These are phyloP conservation scores for Suillus fuscotomentosus DNA, from an alignment of 768 basidiomycete species.

Conservation along the genomic window DNA sequence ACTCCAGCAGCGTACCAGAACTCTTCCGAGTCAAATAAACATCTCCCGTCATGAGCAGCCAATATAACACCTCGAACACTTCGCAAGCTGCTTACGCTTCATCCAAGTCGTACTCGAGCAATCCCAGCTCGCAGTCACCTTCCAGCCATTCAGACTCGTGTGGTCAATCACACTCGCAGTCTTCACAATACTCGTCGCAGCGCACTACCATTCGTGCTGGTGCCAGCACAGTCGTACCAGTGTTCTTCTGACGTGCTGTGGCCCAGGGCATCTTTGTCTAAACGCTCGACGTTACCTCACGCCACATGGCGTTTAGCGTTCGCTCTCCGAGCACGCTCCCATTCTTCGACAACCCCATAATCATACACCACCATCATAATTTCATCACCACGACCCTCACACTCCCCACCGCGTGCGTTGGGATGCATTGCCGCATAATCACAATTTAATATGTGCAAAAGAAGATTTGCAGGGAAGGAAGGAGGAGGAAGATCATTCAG, in stretches of 20 bases:
- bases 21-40: conserved; percentile 1
- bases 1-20: not conserved
- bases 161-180: conserved; percentile 23
- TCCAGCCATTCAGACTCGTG: conserved; percentile 18
- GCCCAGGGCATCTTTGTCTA: not conserved
- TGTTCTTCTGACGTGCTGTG: conserved; percentile 50
- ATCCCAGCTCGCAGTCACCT: conserved; percentile 17
- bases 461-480: not conserved
- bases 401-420: not conserved
- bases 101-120: conserved; percentile 20
- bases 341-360: not conserved
- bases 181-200: conserved; percentile 21
- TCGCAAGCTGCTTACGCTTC: conserved; percentile 16
- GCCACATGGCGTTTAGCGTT: not conserved
- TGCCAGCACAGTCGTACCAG: conserved; percentile 50
- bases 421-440: not conserved
- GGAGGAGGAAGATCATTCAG: not conserved
- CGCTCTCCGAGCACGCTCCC: not conserved
- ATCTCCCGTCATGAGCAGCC: conserved; percentile 24
- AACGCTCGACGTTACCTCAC: not conserved
- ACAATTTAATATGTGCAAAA: conserved; percentile 1
- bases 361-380: not conserved
- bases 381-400: not conserved
- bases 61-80: conserved; percentile 18
- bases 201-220: conserved; percentile 45